Percentiles rank a stretch among this genome's conserved stretches.
Evolutionary conservation across 768 basidiomycete species (phyloP).

Genomic region (Tubosaeta sp.): DNA sequence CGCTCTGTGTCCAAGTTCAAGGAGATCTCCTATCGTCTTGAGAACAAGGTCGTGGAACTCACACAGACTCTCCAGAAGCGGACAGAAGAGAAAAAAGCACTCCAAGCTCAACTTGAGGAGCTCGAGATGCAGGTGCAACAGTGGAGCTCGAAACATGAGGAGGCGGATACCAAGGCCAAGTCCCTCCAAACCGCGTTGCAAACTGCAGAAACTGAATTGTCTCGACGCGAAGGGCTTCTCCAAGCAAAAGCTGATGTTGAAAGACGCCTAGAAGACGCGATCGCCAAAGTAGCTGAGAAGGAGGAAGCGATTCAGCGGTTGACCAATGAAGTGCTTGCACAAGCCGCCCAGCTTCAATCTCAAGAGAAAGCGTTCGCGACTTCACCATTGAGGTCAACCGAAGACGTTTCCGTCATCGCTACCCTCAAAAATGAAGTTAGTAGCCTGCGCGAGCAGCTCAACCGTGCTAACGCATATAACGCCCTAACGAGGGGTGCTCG

Average conservation of each 20-base stretch:
- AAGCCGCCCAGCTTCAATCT: constrained; percentile 71
- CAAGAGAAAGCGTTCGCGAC: constrained; percentile 69
- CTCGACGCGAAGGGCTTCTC: constrained; percentile 71
- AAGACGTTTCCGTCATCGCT: constrained; percentile 83
- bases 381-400: constrained; percentile 62
- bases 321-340: constrained; percentile 68
- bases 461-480: constrained; percentile 91
- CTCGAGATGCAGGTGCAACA: constrained; percentile 83
- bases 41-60: constrained; percentile 99
- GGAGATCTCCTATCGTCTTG: constrained; percentile 94
- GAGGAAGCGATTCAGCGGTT: constrained; percentile 80
- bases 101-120: constrained; percentile 68
- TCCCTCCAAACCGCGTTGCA: constrained; percentile 68
- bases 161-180: constrained; percentile 70
- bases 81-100: constrained; percentile 84
- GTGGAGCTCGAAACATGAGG: constrained; percentile 86
- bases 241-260: constrained; percentile 76
- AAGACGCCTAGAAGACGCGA: constrained; percentile 71
- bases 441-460: constrained; percentile 90
- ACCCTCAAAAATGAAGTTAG: constrained; percentile 91
- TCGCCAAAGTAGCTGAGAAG: constrained; percentile 71
- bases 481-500: constrained; percentile 72
- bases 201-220: constrained; percentile 64
- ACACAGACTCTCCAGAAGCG: constrained; percentile 91
- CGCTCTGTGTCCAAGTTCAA: constrained; percentile 98